These are phyloP conservation scores for Dactylellina drechsleri DNA, from an alignment of 2,329 filamentous ascomycete genomes.

Conservation along the genomic window DNA sequence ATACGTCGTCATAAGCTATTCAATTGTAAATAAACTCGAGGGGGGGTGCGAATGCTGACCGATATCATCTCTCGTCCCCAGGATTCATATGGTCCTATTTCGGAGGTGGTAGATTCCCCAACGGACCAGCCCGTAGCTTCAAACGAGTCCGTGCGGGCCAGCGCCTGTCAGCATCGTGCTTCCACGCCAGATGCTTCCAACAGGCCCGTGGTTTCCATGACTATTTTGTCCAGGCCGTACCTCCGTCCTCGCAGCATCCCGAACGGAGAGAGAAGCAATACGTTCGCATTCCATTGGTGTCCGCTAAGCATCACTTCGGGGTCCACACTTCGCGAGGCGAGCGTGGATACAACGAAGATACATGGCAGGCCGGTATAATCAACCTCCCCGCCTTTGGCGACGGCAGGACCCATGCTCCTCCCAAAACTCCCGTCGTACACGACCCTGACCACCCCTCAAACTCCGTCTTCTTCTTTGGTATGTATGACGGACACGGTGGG, in stretches of 20 bases:
- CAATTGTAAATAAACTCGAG: too few relatives aligned
- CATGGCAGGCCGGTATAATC: slow-evolving; percentile 92
- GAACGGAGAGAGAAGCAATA: slow-evolving; percentile 74
- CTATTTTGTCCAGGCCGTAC: slow-evolving; percentile 95
- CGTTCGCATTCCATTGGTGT: slow-evolving; percentile 90
- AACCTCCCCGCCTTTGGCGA: slow-evolving; percentile 86
- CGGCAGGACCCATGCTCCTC: slow-evolving; percentile 38
- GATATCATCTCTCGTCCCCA: neutral
- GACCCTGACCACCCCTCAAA: slow-evolving; percentile 40
- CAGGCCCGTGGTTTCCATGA: slow-evolving; percentile 77
- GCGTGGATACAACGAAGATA: slow-evolving; percentile 89
- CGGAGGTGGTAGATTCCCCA: slow-evolving; percentile 37
- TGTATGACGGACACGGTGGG: slow-evolving; percentile 96
- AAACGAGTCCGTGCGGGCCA: slow-evolving; percentile 36
- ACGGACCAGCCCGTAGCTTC: slow-evolving; percentile 27
- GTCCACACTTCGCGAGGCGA: slow-evolving; percentile 80
- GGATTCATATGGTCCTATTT: slow-evolving; percentile 54
- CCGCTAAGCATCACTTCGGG: slow-evolving; percentile 96
- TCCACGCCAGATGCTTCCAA: slow-evolving; percentile 45
- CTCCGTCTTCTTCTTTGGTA: slow-evolving; percentile 87
- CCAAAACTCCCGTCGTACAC: slow-evolving; percentile 18
- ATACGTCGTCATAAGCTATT: too few relatives aligned
- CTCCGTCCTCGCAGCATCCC: slow-evolving; percentile 89
- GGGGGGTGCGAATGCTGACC: neutral
- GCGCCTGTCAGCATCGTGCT: slow-evolving; percentile 32